A percentile compares a stretch with the other conserved stretches of the same genome.
phyloP scores from a whole-genome alignment of 169 alveolate species.

The Eimeria maxima region DNA sequence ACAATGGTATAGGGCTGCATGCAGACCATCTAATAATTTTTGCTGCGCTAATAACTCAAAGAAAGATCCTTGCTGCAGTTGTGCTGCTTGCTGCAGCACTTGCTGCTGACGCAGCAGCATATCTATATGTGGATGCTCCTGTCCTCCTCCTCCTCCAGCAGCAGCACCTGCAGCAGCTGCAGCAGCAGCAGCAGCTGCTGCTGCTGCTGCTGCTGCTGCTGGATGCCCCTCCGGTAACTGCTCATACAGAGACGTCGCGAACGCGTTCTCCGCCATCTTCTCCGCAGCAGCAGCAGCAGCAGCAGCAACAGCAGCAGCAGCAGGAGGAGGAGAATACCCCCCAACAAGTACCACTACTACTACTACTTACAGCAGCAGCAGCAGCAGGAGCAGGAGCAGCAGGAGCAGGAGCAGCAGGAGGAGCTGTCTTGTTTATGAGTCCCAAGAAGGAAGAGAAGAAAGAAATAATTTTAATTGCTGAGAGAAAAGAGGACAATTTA shows the following conservation, averaged over 20 bases:
- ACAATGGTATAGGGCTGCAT: slow-evolving; percentile 71
- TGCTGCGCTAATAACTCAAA: slow-evolving; percentile 83
- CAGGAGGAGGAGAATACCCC: too few species aligned
- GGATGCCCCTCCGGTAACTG: slow-evolving; percentile 24
- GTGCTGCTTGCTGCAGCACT: slow-evolving; percentile 41
- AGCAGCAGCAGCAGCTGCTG: too few species aligned
- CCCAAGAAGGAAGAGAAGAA: slow-evolving; percentile 48
- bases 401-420: too few species aligned
- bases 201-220: too few species aligned
- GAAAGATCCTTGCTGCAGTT: slow-evolving; percentile 78
- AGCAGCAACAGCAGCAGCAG: slow-evolving; percentile 65
- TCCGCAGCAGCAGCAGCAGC: slow-evolving; percentile 10
- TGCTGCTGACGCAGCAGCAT: slow-evolving; percentile 22
- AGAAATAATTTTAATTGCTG: slow-evolving; percentile 51
- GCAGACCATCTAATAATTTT: slow-evolving; percentile 71
- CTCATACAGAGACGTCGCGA: slow-evolving; percentile 42
- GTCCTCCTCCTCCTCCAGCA: background rate
- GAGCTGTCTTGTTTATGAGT: background rate
- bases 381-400: too few species aligned
- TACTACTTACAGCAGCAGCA: too few species aligned
- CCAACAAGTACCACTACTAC: too few species aligned
- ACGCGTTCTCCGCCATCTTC: slow-evolving; percentile 21
- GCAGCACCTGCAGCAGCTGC: background rate
- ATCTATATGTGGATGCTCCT: background rate
- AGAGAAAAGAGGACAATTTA: slow-evolving; percentile 25